Evolutionary conservation across 306 rosid genomes (phyloP).

Genomic region (Datisca glomerata): DNA sequence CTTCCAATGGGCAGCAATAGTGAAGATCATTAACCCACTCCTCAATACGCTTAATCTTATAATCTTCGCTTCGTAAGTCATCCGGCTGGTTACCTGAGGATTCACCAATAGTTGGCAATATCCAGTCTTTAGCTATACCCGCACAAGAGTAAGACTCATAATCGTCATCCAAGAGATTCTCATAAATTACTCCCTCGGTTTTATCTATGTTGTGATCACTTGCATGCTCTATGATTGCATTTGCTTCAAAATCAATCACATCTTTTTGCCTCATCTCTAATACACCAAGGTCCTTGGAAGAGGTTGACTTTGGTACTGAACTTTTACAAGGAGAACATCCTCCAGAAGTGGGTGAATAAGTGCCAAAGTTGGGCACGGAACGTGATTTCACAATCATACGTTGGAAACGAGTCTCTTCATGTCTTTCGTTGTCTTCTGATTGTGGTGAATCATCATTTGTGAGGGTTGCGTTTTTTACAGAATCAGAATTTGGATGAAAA

Average conservation of each 20-base stretch:
- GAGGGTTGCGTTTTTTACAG: constrained; percentile 28
- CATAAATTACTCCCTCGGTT: constrained; percentile 26
- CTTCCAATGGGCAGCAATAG: constrained; percentile 44
- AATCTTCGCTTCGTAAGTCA: constrained; percentile 38
- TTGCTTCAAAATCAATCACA: constrained; percentile 24
- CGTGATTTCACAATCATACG: constrained; percentile 34
- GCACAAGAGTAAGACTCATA: constrained; percentile 45
- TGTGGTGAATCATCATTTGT: constrained; percentile 31
- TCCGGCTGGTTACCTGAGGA: constrained; percentile 19
- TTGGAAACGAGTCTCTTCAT: constrained; percentile 16
- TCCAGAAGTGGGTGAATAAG: constrained; percentile 20
- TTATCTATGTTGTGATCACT: constrained; percentile 20
- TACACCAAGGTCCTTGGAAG: constrained; percentile 46
- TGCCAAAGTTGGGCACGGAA: constrained; percentile 45
- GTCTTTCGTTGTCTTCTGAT: constrained; percentile 35
- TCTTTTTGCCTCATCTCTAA: constrained; percentile 31
- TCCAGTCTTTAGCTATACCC: constrained; percentile 58
- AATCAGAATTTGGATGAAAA: constrained; percentile 19
- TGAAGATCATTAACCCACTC: constrained; percentile 84
- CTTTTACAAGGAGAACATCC: constrained; percentile 12
- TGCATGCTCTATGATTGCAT: constrained; percentile 26
- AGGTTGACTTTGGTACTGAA: constrained; percentile 37
- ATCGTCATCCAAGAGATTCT: constrained; percentile 33
- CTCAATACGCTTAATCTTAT: constrained; percentile 63
- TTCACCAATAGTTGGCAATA: constrained; percentile 38